Evolutionary conservation across 768 basidiomycete genomes (phyloP).

Genomic region (Mycena metata): DNA sequence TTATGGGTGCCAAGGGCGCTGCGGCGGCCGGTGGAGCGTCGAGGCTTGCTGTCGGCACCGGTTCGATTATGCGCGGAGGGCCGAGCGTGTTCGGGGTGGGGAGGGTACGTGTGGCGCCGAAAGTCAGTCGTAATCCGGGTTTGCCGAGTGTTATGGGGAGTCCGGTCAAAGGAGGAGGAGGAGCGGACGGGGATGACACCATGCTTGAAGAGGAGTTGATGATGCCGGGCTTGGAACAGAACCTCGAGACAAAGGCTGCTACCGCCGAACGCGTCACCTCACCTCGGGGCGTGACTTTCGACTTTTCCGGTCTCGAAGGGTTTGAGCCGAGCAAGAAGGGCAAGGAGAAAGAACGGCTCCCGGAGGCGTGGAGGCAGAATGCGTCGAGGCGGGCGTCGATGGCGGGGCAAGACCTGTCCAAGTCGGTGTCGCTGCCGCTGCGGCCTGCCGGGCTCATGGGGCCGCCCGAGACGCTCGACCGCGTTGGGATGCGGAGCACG

Average conservation of each 20-base stretch:
- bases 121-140: slow-evolving; percentile 55
- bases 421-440: slow-evolving; percentile 65
- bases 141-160: slow-evolving; percentile 61
- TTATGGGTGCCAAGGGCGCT: slow-evolving; percentile 27
- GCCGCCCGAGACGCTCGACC: slow-evolving; percentile 59
- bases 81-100: slow-evolving; percentile 39
- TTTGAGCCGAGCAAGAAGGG: slow-evolving; percentile 45
- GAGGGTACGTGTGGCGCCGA: slow-evolving; percentile 35
- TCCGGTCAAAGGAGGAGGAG: slow-evolving; percentile 56
- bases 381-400: slow-evolving; percentile 69
- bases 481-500: slow-evolving; percentile 53
- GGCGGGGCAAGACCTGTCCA: slow-evolving; percentile 72
- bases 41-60: slow-evolving; percentile 32
- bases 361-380: slow-evolving; percentile 49
- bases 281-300: slow-evolving; percentile 37
- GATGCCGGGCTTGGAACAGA: slow-evolving; percentile 34
- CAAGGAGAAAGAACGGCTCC: slow-evolving; percentile 49
- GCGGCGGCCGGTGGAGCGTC: slow-evolving; percentile 4
- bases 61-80: slow-evolving; percentile 33
- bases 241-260: slow-evolving; percentile 37
- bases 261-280: slow-evolving; percentile 39
- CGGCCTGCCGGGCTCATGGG: slow-evolving; percentile 57
- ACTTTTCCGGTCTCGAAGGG: slow-evolving; percentile 21
- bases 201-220: slow-evolving; percentile 45
- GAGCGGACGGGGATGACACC: slow-evolving; percentile 30